Base-by-base conservation (phyloP, 805 yeast species). In the Metschnikowia matae region DNA sequence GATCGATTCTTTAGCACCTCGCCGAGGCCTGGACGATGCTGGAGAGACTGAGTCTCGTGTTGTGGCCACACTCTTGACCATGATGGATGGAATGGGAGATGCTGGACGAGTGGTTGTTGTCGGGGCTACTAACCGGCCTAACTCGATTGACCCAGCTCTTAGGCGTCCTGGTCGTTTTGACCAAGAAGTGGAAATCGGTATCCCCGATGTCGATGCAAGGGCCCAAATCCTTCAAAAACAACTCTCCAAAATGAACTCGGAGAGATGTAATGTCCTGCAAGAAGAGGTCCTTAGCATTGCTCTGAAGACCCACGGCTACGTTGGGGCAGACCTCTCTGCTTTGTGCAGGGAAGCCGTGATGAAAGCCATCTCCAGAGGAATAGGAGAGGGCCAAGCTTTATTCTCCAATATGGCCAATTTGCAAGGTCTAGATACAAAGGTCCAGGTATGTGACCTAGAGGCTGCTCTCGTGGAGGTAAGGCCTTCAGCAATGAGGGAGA, bases 401-500 rank as follows among this genome's bases (percentile, higher is more conserved):
- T 8, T 34, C 23, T 35, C 47, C 5, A 37, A 14, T 29, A 20
- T 44, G 46, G 41, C 38, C 32, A 42, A 29, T 31, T 32, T 41
- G 15, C 47, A 41, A 33, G 17, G 32, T 20, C 44, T 52, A 15
- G 57, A 55, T 34, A 69, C 85, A 54, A 77, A 70, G 49, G 80
- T 89, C 2, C 62, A 68, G 1, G 51, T 72, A 10, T 65, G 63
- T 0, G 96, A 92, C 60, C 74, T 92, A n/a, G 83, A 83, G 44
- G 67, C 66, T 20, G 91, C 97, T 0, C 67, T 90, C 64, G 68
- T 82, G 1, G 91, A 87, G n/a, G 82, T 94, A 2, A 77, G 95
- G 46, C 98, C 99, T 2, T 87, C 96, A 52, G 98, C 98, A 2
- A 94, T 94, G 99, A 79, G 96, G 51, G 99, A 94, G 65, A 88